These are phyloP conservation scores for Sicyos baderoa DNA, from an alignment of 306 rosid genomes.

Conservation along the genomic window DNA sequence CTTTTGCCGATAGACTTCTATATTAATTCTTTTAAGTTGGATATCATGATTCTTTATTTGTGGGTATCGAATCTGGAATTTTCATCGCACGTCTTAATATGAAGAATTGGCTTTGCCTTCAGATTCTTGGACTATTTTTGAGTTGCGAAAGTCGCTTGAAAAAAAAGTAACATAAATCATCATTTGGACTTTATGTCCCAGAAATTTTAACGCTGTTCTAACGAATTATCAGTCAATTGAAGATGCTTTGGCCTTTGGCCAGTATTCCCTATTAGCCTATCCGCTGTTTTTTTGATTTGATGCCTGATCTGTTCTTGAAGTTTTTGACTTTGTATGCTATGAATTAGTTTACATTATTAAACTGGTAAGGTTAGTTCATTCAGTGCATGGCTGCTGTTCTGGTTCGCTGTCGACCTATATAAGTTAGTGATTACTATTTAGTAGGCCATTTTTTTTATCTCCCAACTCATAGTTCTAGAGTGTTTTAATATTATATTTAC, in stretches of 20 bases:
- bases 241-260: too few species aligned
- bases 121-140: too few species aligned
- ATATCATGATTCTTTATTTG: neutral
- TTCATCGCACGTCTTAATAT: too few species aligned
- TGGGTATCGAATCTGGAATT: neutral
- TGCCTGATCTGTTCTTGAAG: neutral
- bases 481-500: neutral
- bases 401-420: neutral
- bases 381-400: neutral
- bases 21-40: neutral
- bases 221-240: too few species aligned
- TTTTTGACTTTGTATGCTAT: neutral
- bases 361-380: conserved; percentile 1
- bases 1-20: neutral
- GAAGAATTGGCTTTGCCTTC: too few species aligned
- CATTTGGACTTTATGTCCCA: too few species aligned
- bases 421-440: neutral
- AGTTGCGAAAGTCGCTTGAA: too few species aligned
- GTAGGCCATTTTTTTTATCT: neutral
- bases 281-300: neutral
- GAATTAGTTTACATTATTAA: neutral
- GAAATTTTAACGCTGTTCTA: too few species aligned
- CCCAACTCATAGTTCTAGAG: neutral
- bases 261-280: neutral
- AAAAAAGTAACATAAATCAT: too few species aligned